phyloP scores from a whole-genome alignment of 2,329 filamentous ascomycete genomes.

The Colletotrichum graminicola region DNA sequence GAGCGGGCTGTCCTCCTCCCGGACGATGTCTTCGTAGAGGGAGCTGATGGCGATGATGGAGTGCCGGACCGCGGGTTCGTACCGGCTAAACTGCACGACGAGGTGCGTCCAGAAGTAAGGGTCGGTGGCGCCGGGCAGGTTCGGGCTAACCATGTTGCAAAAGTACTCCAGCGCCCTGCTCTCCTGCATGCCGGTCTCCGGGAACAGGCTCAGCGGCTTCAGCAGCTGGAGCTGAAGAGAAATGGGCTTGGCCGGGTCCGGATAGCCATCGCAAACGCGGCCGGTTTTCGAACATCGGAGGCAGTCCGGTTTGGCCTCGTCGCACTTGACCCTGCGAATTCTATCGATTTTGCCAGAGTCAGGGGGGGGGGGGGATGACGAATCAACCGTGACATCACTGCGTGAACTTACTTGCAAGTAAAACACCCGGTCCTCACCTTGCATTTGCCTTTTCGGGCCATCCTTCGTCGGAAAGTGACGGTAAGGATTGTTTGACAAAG shows the following conservation, averaged over 20 bases:
- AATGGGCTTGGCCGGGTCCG: constrained; percentile 46
- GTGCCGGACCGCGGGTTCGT: constrained; percentile 61
- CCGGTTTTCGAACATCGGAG: constrained; percentile 66
- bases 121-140: constrained; percentile 26
- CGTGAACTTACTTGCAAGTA: constrained; percentile 64
- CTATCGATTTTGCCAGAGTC: constrained; percentile 48
- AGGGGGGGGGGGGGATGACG: not conserved
- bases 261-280: constrained; percentile 69
- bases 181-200: constrained; percentile 11
- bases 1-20: not conserved
- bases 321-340: constrained; percentile 68
- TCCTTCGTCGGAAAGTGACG: not conserved
- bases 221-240: constrained; percentile 8
- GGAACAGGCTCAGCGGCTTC: not conserved
- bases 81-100: constrained; percentile 59
- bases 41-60: constrained; percentile 64
- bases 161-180: constrained; percentile 36
- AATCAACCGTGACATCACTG: not conserved
- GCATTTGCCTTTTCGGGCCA: constrained; percentile 54
- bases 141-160: constrained; percentile 32
- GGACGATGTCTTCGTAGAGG: constrained; percentile 54
- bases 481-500: not conserved
- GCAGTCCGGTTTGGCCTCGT: constrained; percentile 66
- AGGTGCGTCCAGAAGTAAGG: constrained; percentile 58
- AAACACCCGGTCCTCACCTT: constrained; percentile 64